Percentiles rank a stretch among this genome's conserved stretches.
Conservation (phyloP, 352 stramenopile species). For the Globisporangium emineosum region DNA sequence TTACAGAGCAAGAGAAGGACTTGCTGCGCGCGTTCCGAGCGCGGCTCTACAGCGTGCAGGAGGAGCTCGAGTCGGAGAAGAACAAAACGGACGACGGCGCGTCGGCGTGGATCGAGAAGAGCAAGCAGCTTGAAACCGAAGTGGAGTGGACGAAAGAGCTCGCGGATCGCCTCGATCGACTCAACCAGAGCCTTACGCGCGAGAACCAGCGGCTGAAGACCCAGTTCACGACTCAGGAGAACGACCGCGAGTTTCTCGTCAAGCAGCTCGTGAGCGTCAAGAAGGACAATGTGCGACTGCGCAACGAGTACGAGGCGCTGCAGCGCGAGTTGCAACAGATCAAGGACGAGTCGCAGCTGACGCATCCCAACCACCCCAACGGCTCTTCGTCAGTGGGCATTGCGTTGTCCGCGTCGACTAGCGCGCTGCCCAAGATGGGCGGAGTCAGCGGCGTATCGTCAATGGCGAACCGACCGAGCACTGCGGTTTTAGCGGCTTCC, state of each 20-base stretch:
- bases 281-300: conserved; percentile 87
- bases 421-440: conserved; percentile 33
- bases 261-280: conserved; percentile 90
- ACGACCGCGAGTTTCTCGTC: conserved; percentile 93
- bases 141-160: conserved; percentile 90
- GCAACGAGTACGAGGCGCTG: conserved; percentile 52
- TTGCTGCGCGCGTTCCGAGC: conserved; percentile 87
- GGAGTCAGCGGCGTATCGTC: conserved; percentile 2
- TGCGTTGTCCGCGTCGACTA: conserved; percentile 33
- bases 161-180: conserved; percentile 82
- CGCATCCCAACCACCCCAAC: background rate
- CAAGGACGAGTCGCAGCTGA: conserved; percentile 32
- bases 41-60: conserved; percentile 91
- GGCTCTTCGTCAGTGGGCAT: conserved; percentile 9
- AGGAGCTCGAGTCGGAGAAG: conserved; percentile 91
- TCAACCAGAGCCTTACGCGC: conserved; percentile 87
- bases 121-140: conserved; percentile 86
- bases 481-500: conserved; percentile 7
- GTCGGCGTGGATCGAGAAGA: conserved; percentile 90
- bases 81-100: conserved; percentile 89
- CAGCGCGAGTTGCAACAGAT: conserved; percentile 54
- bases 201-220: conserved; percentile 90
- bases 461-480: conserved; percentile 25
- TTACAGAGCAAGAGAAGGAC: conserved; percentile 90
- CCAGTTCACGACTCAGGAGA: conserved; percentile 91